phyloP scores from a whole-genome alignment of 2,329 filamentous ascomycete genomes.

The Microcyclospora pomicola region DNA sequence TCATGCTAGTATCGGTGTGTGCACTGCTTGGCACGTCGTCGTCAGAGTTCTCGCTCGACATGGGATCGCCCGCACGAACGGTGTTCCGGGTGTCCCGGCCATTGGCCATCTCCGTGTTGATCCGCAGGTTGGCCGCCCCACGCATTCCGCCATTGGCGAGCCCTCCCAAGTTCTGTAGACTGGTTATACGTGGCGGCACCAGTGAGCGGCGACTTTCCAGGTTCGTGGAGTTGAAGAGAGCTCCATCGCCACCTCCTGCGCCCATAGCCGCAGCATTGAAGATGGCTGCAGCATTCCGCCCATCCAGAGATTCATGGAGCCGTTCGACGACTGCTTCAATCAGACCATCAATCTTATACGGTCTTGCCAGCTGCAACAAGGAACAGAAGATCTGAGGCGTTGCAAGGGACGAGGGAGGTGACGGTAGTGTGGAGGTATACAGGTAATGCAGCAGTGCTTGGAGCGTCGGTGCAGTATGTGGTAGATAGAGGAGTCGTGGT shows the following conservation, averaged over 20 bases:
- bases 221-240: slow-evolving; percentile 46
- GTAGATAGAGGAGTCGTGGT: slow-evolving; percentile 78
- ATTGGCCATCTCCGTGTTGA: slow-evolving; percentile 37
- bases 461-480: slow-evolving; percentile 79
- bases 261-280: slow-evolving; percentile 99
- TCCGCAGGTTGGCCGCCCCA: slow-evolving; percentile 26
- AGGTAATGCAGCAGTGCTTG: slow-evolving; percentile 84
- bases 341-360: slow-evolving; percentile 84
- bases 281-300: slow-evolving; percentile 84
- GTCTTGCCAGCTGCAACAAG: slow-evolving; percentile 78
- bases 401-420: slow-evolving; percentile 61
- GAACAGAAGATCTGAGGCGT: slow-evolving; percentile 94
- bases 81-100: slow-evolving; percentile 17
- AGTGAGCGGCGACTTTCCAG: not conserved
- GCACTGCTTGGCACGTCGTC: slow-evolving; percentile 23
- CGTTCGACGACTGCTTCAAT: slow-evolving; percentile 86
- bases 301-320: slow-evolving; percentile 77
- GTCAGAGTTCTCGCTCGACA: slow-evolving; percentile 21
- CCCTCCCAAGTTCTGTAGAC: slow-evolving; percentile 20
- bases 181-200: slow-evolving; percentile 31
- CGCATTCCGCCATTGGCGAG: slow-evolving; percentile 27
- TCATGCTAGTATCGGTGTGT: slow-evolving; percentile 21
- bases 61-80: slow-evolving; percentile 16
- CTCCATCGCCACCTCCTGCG: slow-evolving; percentile 77
- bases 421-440: slow-evolving; percentile 80